Evolutionary conservation across 192 early-diverging fungal genomes (phyloP), one percentile per base, ranked within the genome.

Genomic region (Dimargaris cristalligena): DNA sequence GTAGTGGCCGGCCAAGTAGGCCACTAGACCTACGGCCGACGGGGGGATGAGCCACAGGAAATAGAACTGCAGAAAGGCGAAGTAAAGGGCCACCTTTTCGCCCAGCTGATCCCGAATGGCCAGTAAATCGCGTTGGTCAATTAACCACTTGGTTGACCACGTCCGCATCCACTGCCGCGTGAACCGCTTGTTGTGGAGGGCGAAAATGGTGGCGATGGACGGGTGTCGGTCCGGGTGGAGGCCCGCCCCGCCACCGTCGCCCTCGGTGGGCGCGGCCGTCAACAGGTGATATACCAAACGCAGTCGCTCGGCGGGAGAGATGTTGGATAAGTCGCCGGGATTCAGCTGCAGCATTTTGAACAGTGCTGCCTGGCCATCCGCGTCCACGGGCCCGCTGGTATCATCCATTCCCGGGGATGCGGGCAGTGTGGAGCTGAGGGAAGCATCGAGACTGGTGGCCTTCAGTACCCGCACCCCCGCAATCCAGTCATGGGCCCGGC

Each of bases 1-100:
- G 13, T 66, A 63, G 34, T 64, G 60, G 28, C 76, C 64, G 26
- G 69, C 65, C 6, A 78, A 65, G 60, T 81, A 83, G 56, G 77
- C 72, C 8, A 82, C 25, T 9, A 79, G 35, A 16, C 91, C 90
- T 9, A 84, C 51, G 4, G 71, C 73, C 1, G 90, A 67, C 13
- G 89, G 89, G 3, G 72, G 60, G 28, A 80, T 67, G 28, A 97
- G 72, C 74, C 80, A 87, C 11, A 86, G 51, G 38, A 87, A 74
- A 71, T 94, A 97, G 64, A 79, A 87, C 70, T 93, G 89, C 2
- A 94, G 66, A 68, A 94, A 97, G 14, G 90, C 90, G 78, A 97
- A 97, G 71, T 97, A 94, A 71, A 78, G 83, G n/a, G 88, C 90
- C 34, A 90, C 76, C 66, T 89, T 86, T 65, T 94, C 91, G 60